These are phyloP conservation scores for Taxillus chinensis DNA, from an alignment of 164 flowering plant genomes.

Conservation along the genomic window DNA sequence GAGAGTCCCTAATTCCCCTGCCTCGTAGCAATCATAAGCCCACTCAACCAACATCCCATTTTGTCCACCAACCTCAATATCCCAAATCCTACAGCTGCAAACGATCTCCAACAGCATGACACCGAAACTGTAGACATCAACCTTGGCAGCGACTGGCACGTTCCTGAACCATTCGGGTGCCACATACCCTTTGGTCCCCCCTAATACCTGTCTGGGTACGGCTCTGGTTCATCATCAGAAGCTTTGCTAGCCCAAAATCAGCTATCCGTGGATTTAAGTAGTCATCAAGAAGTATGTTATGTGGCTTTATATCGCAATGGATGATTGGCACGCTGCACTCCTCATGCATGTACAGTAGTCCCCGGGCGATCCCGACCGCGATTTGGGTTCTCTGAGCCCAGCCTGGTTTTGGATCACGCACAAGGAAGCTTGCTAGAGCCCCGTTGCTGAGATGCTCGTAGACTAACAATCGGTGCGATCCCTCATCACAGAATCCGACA, in stretches of 20 bases:
- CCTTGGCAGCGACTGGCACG: slow-evolving; percentile 5
- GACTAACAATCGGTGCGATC: background rate
- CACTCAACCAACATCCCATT: background rate
- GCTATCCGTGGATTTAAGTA: slow-evolving; percentile 5
- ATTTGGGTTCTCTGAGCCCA: slow-evolving; percentile 7
- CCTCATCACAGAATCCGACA: background rate
- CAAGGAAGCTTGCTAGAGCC: slow-evolving; percentile 2
- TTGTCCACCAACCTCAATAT: background rate
- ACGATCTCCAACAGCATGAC: slow-evolving; percentile 9
- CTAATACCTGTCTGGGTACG: slow-evolving; percentile 7
- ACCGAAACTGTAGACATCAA: slow-evolving; percentile 14
- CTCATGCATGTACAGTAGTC: slow-evolving; percentile 11
- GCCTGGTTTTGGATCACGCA: slow-evolving; percentile 1
- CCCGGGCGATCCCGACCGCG: slow-evolving; percentile 9
- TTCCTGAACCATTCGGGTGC: slow-evolving; percentile 17
- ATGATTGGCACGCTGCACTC: slow-evolving; percentile 10
- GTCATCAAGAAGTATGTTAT: slow-evolving; percentile 11
- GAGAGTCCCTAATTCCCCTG: background rate
- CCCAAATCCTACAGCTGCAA: slow-evolving; percentile 9
- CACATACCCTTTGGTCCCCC: slow-evolving; percentile 13
- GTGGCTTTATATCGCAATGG: slow-evolving; percentile 14
- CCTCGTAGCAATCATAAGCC: background rate
- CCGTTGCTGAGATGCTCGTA: slow-evolving; percentile 12
- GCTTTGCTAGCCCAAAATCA: slow-evolving; percentile 12
- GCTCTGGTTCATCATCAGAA: slow-evolving; percentile 5